Evolutionary conservation across 306 rosid species (phyloP).

Genomic region (Lablab purpureus): DNA sequence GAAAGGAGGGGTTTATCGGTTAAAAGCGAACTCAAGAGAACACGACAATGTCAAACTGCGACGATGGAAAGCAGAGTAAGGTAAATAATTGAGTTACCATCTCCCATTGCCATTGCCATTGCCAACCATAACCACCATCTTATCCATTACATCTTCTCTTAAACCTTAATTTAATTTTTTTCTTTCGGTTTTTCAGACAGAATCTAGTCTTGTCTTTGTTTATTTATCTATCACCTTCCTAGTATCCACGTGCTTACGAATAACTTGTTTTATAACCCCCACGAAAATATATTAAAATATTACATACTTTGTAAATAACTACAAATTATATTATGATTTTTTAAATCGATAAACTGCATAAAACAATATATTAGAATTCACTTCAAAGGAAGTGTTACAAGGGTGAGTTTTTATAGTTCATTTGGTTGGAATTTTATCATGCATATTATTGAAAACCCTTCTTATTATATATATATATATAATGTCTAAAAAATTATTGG

Average conservation of each 20-base stretch:
- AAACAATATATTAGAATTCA: too few relatives aligned
- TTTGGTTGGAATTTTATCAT: too few relatives aligned
- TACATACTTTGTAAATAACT: too few relatives aligned
- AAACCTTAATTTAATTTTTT: background rate
- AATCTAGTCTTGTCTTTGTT: background rate
- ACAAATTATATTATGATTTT: too few relatives aligned
- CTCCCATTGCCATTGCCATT: background rate
- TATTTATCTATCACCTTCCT: background rate
- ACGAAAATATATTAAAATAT: too few relatives aligned
- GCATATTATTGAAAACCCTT: background rate
- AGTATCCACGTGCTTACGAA: background rate
- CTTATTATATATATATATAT: background rate
- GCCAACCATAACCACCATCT: slow-evolving; percentile 19
- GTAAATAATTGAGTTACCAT: background rate
- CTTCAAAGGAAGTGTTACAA: too few relatives aligned
- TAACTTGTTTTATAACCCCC: too few relatives aligned
- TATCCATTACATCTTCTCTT: slow-evolving; percentile 27
- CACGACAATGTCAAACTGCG: background rate
- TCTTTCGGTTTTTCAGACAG: background rate
- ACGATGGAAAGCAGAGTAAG: background rate
- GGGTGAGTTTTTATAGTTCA: too few relatives aligned
- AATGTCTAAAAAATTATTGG: too few relatives aligned
- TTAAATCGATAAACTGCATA: too few relatives aligned
- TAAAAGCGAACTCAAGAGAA: too few relatives aligned
- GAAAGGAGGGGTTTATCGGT: too few relatives aligned